Percentiles rank a stretch among this genome's conserved stretches.
These are phyloP conservation scores for Plasmodium gaboni DNA, from an alignment of 169 alveolate genomes.

Conservation along the genomic window DNA sequence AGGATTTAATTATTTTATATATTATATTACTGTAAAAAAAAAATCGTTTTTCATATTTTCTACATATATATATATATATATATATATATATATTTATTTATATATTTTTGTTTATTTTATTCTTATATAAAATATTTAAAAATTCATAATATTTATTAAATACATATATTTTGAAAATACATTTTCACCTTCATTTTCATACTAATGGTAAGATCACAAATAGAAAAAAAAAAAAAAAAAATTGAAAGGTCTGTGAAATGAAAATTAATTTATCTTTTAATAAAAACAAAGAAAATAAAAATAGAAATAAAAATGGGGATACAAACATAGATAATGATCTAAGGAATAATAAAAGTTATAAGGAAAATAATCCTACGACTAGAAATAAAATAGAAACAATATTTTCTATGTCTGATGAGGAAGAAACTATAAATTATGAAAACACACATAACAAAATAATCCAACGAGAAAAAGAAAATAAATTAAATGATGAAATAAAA, in stretches of 20 bases:
- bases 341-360: neutral
- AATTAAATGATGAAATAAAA: conserved; percentile 51
- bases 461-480: conserved; percentile 24
- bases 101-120: too few species aligned
- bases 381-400: conserved; percentile 21
- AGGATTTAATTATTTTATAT: too few species aligned
- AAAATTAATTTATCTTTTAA: conserved; percentile 43
- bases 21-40: too few species aligned
- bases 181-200: neutral
- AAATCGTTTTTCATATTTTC: too few species aligned
- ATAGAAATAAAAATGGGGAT: conserved; percentile 3
- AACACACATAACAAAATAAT: conserved; percentile 45
- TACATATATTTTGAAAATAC: too few species aligned
- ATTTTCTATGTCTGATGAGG: conserved; percentile 36
- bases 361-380: neutral
- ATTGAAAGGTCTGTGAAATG: conserved; percentile 11
- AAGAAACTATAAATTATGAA: conserved; percentile 41
- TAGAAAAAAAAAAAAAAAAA: neutral
- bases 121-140: too few species aligned
- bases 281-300: conserved; percentile 38
- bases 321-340: neutral
- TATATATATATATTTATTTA: too few species aligned
- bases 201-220: neutral
- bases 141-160: too few species aligned
- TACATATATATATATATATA: too few species aligned